Conservation (phyloP, 2,329 filamentous ascomycete genomes). For the Aureobasidium sp. region DNA sequence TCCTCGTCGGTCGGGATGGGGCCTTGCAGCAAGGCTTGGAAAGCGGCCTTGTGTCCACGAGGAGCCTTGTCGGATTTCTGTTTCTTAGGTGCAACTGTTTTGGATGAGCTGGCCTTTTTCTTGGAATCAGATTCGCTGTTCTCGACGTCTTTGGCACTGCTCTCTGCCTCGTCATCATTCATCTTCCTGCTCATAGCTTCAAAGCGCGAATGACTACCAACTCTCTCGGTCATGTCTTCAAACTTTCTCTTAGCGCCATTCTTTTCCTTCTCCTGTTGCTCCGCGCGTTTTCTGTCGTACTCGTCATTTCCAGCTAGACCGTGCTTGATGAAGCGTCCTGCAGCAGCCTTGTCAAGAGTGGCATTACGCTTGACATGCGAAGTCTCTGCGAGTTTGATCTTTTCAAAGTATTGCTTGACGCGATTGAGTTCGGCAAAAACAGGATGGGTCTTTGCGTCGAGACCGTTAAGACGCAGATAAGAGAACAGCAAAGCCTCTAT, state of each 20-base stretch:
- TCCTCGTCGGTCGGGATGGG: slow-evolving; percentile 22
- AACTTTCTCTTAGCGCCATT: slow-evolving; percentile 28
- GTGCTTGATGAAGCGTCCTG: slow-evolving; percentile 71
- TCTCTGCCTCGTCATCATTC: slow-evolving; percentile 20
- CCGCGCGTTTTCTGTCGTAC: slow-evolving; percentile 33
- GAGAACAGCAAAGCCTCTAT: slow-evolving; percentile 87
- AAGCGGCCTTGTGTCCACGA: slow-evolving; percentile 15
- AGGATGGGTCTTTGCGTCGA: slow-evolving; percentile 74
- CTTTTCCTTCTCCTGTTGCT: slow-evolving; percentile 28
- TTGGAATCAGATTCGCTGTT: slow-evolving; percentile 6
- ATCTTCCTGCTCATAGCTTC: slow-evolving; percentile 26
- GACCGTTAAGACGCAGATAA: slow-evolving; percentile 68
- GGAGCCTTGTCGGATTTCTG: slow-evolving; percentile 14
- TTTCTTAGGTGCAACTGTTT: slow-evolving; percentile 6
- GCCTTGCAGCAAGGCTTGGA: slow-evolving; percentile 18
- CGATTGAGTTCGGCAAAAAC: slow-evolving; percentile 79
- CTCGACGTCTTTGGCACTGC: slow-evolving; percentile 10
- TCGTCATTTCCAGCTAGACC: slow-evolving; percentile 53
- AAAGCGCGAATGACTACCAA: slow-evolving; percentile 26
- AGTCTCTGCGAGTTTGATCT: slow-evolving; percentile 72
- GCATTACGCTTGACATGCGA: slow-evolving; percentile 50
- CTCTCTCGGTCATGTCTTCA: slow-evolving; percentile 22
- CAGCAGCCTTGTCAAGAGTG: slow-evolving; percentile 64
- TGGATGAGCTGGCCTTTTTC: background rate
- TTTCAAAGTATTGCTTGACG: slow-evolving; percentile 84